These are phyloP conservation scores for Venturia carpophila DNA, from an alignment of 2,329 filamentous ascomycete genomes.

Conservation along the genomic window DNA sequence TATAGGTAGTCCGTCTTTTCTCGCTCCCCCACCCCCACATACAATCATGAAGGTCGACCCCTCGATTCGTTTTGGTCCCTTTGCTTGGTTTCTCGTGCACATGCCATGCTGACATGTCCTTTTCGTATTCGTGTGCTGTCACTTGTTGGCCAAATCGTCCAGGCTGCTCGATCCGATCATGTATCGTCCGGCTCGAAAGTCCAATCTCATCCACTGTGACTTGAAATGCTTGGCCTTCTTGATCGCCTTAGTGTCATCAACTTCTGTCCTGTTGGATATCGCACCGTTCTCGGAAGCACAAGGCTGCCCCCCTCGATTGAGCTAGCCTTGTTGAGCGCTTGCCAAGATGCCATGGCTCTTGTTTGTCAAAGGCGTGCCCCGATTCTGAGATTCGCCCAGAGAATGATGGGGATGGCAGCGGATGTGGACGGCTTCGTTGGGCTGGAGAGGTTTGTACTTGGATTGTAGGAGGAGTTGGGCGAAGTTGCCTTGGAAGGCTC, in stretches of 20 bases:
- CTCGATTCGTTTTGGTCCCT: background rate
- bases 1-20: background rate
- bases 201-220: too few relatives aligned
- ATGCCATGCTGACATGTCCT: too few relatives aligned
- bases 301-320: background rate
- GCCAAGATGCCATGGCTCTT: background rate
- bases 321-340: background rate
- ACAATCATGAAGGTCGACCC: background rate
- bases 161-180: too few relatives aligned
- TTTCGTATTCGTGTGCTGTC: too few relatives aligned
- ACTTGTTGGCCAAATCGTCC: background rate
- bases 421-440: background rate
- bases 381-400: background rate
- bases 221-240: too few relatives aligned
- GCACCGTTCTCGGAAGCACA: background rate
- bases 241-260: too few relatives aligned
- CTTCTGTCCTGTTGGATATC: too few relatives aligned
- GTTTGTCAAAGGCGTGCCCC: background rate
- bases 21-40: background rate
- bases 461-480: too few relatives aligned
- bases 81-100: background rate
- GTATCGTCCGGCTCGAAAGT: too few relatives aligned
- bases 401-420: background rate
- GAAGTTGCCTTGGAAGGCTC: too few relatives aligned
- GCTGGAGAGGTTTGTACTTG: too few relatives aligned